Evolutionary conservation across 495 filamentous ascomycete genomes (phyloP).

Genomic region (Hypomontagnella submonticulosa): DNA sequence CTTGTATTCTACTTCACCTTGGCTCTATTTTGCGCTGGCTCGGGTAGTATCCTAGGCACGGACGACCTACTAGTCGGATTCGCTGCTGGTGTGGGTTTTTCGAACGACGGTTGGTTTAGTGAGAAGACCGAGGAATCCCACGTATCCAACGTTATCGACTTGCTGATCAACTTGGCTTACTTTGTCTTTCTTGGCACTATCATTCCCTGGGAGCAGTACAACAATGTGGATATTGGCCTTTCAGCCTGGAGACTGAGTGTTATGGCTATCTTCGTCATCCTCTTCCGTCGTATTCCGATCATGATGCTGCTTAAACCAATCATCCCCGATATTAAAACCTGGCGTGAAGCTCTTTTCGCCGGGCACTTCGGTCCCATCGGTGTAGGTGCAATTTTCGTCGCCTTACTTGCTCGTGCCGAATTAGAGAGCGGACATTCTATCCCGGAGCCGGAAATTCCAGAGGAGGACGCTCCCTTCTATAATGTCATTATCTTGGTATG

Average conservation of each 20-base stretch:
- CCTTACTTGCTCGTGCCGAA: conserved; percentile 90
- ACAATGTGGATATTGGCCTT: conserved; percentile 73
- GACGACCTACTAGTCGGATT: conserved; percentile 99
- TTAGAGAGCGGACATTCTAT: conserved; percentile 78
- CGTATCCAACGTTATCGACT: conserved; percentile 98
- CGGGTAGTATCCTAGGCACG: conserved; percentile 89
- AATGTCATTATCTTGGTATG: conserved; percentile 85
- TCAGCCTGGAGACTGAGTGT: conserved; percentile 89
- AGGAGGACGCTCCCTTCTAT: conserved; percentile 63
- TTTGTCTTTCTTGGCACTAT: conserved; percentile 98
- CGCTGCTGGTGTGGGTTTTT: conserved; percentile 94
- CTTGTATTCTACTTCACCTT: conserved; percentile 98
- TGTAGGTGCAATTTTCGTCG: conserved; percentile 95
- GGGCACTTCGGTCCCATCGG: conserved; percentile 99
- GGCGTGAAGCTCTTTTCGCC: conserved; percentile 97
- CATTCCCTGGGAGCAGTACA: conserved; percentile 93
- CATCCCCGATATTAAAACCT: conserved; percentile 97
- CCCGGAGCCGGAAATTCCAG: conserved; percentile 72
- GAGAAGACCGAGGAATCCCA: conserved; percentile 99
- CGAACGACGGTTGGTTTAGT: conserved; percentile 98
- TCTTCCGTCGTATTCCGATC: conserved; percentile 96
- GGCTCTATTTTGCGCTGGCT: conserved; percentile 95
- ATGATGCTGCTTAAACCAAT: conserved; percentile 93
- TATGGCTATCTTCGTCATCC: conserved; percentile 88
- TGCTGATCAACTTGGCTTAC: conserved; percentile 95